These are phyloP conservation scores for Jacaranda copaia DNA, from an alignment of 257 asterid genomes.

Conservation along the genomic window DNA sequence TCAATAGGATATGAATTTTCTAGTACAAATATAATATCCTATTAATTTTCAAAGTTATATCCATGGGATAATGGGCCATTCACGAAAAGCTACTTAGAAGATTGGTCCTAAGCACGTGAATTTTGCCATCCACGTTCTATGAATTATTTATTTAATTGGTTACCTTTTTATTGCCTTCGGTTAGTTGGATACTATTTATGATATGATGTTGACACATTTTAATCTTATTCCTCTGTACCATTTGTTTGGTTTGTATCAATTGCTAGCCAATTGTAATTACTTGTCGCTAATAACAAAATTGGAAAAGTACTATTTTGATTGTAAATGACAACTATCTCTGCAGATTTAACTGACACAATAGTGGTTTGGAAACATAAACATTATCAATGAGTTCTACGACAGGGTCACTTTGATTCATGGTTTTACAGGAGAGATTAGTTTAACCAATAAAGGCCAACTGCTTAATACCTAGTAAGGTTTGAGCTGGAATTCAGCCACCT, in stretches of 20 bases:
- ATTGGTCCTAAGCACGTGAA: not conserved
- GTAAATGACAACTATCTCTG: too few species aligned
- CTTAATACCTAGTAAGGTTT: slow-evolving; percentile 24
- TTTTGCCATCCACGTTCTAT: not conserved
- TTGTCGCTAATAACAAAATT: too few species aligned
- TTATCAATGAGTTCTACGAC: not conserved
- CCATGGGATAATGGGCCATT: not conserved
- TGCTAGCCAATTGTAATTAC: too few species aligned
- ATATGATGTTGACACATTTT: not conserved
- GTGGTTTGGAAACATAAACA: not conserved
- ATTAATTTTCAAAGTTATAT: too few species aligned
- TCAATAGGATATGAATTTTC: too few species aligned
- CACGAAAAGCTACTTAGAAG: not conserved
- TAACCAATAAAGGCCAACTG: not conserved
- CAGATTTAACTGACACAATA: not conserved
- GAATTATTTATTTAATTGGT: not conserved
- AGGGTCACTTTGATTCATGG: slow-evolving; percentile 36
- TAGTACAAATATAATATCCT: too few species aligned
- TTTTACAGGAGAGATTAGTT: slow-evolving; percentile 17
- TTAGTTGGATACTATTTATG: too few species aligned
- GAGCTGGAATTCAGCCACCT: slow-evolving; percentile 67
- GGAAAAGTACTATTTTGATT: too few species aligned
- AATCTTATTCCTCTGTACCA: too few species aligned
- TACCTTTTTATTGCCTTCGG: too few species aligned
- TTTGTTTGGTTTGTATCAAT: too few species aligned